Conservation (phyloP, 2,329 filamentous ascomycete genomes). For the Colletotrichum spaethianum region DNA sequence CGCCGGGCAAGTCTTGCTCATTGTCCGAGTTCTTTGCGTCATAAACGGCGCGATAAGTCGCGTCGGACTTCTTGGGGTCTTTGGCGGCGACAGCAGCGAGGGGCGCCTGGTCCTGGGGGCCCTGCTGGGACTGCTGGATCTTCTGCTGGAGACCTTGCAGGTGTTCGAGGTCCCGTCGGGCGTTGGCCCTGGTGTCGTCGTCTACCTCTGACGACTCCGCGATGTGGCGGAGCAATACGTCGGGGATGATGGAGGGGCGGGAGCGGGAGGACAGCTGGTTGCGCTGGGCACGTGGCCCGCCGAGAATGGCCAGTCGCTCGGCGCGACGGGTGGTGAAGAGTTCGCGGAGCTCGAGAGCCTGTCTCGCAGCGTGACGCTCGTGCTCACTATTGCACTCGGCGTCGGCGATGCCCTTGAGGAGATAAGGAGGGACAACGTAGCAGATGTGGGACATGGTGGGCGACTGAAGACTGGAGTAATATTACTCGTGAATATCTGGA, state of each 20-base stretch:
- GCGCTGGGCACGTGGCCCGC: conserved; percentile 50
- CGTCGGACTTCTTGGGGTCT: conserved; percentile 43
- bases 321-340: conserved; percentile 49
- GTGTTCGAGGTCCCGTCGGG: conserved; percentile 57
- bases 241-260: conserved; percentile 26
- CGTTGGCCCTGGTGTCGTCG: conserved; percentile 53
- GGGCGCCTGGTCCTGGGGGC: conserved; percentile 44
- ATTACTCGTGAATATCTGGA: neutral
- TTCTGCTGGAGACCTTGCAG: conserved; percentile 50
- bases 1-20: conserved; percentile 58
- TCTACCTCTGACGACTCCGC: conserved; percentile 49
- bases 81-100: conserved; percentile 42
- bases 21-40: conserved; percentile 56
- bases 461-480: neutral
- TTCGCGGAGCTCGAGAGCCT: conserved; percentile 53
- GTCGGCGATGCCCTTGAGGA: conserved; percentile 59
- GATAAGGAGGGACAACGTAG: conserved; percentile 62
- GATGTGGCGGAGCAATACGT: conserved; percentile 20
- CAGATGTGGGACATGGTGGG: conserved; percentile 46
- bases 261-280: conserved; percentile 25
- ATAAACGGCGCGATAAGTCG: conserved; percentile 60
- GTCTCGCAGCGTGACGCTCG: conserved; percentile 53
- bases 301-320: conserved; percentile 53
- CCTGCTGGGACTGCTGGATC: conserved; percentile 47
- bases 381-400: conserved; percentile 54